Conservation (phyloP, 2,329 filamentous ascomycete genomes). For the Cadophora luteo-olivacea region DNA sequence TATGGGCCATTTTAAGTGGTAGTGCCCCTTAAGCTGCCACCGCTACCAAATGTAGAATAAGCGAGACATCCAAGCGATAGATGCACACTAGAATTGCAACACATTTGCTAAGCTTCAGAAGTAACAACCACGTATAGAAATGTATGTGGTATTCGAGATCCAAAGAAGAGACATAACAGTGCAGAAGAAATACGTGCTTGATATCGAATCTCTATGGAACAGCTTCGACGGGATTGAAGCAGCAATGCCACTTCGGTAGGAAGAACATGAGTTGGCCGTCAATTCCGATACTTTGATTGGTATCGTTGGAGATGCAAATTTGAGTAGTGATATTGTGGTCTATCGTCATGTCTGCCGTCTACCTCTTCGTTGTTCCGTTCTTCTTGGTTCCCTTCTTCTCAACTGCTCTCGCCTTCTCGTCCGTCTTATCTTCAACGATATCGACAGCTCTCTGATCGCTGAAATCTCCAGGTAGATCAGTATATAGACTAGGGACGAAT, state of each 20-base stretch:
- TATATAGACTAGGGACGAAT: constrained; percentile 68
- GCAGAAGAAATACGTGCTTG: not conserved
- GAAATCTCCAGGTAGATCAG: constrained; percentile 39
- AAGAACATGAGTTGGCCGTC: not conserved
- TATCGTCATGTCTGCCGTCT: not conserved
- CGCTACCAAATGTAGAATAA: not conserved
- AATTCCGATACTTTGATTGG: not conserved
- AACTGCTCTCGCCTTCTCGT: constrained; percentile 20
- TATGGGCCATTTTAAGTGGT: not conserved
- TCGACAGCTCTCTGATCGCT: constrained; percentile 35
- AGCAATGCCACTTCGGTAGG: not conserved
- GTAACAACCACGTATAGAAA: not conserved
- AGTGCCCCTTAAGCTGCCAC: not conserved
- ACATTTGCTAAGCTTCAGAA: not conserved
- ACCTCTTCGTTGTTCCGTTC: constrained; percentile 1
- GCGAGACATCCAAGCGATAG: not conserved
- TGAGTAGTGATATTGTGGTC: not conserved
- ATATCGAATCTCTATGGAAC: not conserved
- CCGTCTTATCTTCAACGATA: constrained; percentile 29
- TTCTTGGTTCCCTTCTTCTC: constrained; percentile 3
- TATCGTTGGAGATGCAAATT: not conserved
- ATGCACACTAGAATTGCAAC: not conserved
- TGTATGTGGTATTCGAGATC: not conserved
- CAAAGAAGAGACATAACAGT: not conserved
- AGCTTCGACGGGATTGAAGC: not conserved